Evolutionary conservation across 2,329 filamentous ascomycete genomes (phyloP), one percentile per base, ranked within the genome.

Genomic region (Claviceps sp.): DNA sequence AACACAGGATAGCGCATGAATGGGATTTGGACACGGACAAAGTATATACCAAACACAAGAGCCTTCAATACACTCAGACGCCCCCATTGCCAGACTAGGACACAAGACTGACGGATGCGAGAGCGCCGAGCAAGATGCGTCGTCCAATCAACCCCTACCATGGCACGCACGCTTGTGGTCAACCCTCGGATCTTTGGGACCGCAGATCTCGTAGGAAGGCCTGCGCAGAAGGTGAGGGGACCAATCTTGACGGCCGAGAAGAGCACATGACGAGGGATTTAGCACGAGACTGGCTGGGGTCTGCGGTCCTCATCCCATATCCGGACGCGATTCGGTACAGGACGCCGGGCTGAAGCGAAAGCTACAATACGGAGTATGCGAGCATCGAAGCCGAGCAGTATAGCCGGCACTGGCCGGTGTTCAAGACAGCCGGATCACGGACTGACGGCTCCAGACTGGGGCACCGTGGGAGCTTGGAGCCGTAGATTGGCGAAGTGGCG

Each of bases 41-140:
- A 57, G 59, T 61, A 50, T 52, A 57, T 59, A 58, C 26, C 49
- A 37, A 22, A n/a, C 30, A 50, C 13, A 22, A 42, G 14, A 3
- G 20, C 6, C 20, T 48, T 16, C n/a, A 6, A 48, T 37, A 18
- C 14, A 48, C n/a, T n/a, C 30, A 34, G 24, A 41, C 18, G 40
- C 20, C 30, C 46, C 18, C 30, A 34, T 38, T 38, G 30, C 20
- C 16, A 11, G 26, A 5, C 34, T 11, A 11, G 18, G 18, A 42
- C 41, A 42, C 30, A 22, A 42, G 13, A 20, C 46, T 48, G n/a
- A 20, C 34, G 30, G 26, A n/a, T 5, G 26, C 30, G 38, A 34
- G 44, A 46, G 44, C 44, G 34, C n/a, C n/a, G 30, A 5, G 6
- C 18, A 26, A 37, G 37, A 26, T 7, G 2, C 24, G 22, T 47